These are phyloP conservation scores for Xylaria sp. DNA, from an alignment of 2,329 filamentous ascomycete genomes.

Conservation along the genomic window DNA sequence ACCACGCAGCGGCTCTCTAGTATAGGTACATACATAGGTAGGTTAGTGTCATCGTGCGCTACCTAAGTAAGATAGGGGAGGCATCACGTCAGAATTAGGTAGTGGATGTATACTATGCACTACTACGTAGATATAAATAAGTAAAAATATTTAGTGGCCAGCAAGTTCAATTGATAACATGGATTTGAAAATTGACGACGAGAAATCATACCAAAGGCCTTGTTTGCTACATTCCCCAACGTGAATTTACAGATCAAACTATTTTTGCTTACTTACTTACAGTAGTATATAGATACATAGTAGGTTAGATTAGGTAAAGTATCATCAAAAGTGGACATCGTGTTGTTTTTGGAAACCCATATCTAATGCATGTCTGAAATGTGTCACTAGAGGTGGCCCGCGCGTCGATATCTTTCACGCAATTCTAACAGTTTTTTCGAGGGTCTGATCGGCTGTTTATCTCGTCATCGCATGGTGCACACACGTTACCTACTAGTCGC, in stretches of 20 bases:
- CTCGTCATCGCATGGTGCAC: background rate
- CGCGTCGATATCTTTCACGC: constrained; percentile 15
- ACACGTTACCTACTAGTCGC: constrained; percentile 2
- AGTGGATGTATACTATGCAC: no score
- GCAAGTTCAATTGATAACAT: no score
- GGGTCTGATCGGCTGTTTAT: background rate
- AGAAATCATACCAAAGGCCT: no score
- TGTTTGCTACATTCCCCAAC: no score
- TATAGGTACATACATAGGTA: no score
- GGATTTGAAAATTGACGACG: no score
- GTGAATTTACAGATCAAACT: no score
- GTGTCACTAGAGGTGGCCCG: constrained; percentile 7
- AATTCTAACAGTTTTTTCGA: background rate
- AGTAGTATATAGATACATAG: no score
- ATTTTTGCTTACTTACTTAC: no score
- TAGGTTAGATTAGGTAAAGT: background rate
- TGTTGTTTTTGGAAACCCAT: constrained; percentile 13
- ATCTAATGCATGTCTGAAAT: background rate
- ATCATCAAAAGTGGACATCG: constrained; percentile 3
- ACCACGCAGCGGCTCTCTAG: constrained; percentile 24
- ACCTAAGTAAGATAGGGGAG: background rate
- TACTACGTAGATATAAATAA: no score
- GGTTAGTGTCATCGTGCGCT: constrained; percentile 16
- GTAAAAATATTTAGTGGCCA: no score
- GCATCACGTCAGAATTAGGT: no score